These are phyloP conservation scores for Ogataea polymorpha DNA, from an alignment of 805 yeast genomes.

Conservation along the genomic window DNA sequence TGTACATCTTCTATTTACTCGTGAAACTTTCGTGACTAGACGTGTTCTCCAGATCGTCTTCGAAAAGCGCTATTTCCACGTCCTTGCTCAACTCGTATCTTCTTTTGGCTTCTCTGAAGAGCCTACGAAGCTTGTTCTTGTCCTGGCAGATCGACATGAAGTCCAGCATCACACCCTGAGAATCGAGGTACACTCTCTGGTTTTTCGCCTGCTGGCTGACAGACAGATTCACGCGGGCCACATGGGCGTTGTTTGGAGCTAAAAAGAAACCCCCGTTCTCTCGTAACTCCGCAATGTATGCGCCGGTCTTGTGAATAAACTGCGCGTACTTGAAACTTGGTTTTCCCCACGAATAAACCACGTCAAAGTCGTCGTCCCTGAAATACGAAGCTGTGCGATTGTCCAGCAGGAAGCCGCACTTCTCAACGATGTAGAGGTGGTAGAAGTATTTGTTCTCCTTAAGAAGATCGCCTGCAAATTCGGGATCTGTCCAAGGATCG, in stretches of 20 bases:
- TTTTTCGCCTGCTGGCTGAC: constrained; percentile 28
- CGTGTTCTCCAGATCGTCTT: constrained; percentile 6
- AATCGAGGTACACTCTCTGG: constrained; percentile 46
- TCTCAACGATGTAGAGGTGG: constrained; percentile 69
- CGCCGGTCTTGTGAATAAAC: constrained; percentile 86
- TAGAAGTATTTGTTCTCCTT: constrained; percentile 62
- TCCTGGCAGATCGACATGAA: constrained; percentile 63
- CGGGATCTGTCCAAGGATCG: constrained; percentile 68
- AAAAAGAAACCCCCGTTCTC: constrained; percentile 74
- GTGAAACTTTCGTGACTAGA: not conserved
- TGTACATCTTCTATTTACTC: constrained; percentile 3
- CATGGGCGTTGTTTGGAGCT: constrained; percentile 84
- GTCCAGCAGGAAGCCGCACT: constrained; percentile 75
- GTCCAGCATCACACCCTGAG: constrained; percentile 69
- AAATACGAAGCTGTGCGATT: constrained; percentile 70
- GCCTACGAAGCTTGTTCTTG: constrained; percentile 41
- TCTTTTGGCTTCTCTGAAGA: constrained; percentile 59
- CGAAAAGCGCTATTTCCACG: constrained; percentile 27
- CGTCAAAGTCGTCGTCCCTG: constrained; percentile 51
- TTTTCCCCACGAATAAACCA: constrained; percentile 87
- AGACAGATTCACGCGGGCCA: constrained; percentile 63
- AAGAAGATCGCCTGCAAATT: constrained; percentile 44
- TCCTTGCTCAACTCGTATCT: constrained; percentile 39
- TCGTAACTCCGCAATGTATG: constrained; percentile 82
- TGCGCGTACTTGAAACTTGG: constrained; percentile 82